These are phyloP conservation scores for Erysimum pusillum DNA, from an alignment of 441 rosid species.

Conservation along the genomic window DNA sequence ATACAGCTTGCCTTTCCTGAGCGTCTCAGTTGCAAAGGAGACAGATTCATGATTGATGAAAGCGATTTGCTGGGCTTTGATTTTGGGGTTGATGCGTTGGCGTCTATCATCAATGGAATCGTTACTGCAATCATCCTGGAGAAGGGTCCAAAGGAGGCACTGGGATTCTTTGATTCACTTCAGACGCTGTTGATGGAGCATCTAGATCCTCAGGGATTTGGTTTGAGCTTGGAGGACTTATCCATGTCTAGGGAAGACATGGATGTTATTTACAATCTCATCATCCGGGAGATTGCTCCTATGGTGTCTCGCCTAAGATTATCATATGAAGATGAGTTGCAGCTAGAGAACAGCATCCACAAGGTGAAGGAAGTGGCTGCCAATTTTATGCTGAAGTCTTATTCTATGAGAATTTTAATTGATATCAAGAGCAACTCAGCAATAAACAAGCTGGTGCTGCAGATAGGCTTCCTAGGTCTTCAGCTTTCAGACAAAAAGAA, in stretches of 20 bases:
- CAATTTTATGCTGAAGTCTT: conserved; percentile 65
- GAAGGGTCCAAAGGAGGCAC: conserved; percentile 79
- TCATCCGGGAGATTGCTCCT: conserved; percentile 55
- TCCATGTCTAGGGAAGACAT: conserved; percentile 55
- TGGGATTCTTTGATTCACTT: conserved; percentile 72
- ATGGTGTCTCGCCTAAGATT: conserved; percentile 66
- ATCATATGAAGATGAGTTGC: conserved; percentile 76
- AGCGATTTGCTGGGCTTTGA: conserved; percentile 66
- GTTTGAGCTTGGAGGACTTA: conserved; percentile 79
- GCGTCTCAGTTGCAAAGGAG: conserved; percentile 64
- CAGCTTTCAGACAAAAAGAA: conserved; percentile 84
- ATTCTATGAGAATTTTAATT: conserved; percentile 73
- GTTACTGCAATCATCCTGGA: conserved; percentile 67
- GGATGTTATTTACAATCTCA: conserved; percentile 45
- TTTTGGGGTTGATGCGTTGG: conserved; percentile 52
- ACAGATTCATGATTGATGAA: conserved; percentile 59
- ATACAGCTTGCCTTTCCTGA: conserved; percentile 78
- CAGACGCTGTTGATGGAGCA: conserved; percentile 92
- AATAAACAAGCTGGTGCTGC: conserved; percentile 72
- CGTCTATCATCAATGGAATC: conserved; percentile 63
- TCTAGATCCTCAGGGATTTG: conserved; percentile 72
- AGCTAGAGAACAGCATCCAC: conserved; percentile 74
- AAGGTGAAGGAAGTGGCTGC: conserved; percentile 59
- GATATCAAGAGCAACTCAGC: conserved; percentile 86
- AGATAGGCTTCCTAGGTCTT: conserved; percentile 80